A percentile compares a stretch with the other conserved stretches of the same genome.
These are phyloP conservation scores for Neurospora sp. DNA, from an alignment of 2,329 filamentous ascomycete genomes.

Conservation along the genomic window DNA sequence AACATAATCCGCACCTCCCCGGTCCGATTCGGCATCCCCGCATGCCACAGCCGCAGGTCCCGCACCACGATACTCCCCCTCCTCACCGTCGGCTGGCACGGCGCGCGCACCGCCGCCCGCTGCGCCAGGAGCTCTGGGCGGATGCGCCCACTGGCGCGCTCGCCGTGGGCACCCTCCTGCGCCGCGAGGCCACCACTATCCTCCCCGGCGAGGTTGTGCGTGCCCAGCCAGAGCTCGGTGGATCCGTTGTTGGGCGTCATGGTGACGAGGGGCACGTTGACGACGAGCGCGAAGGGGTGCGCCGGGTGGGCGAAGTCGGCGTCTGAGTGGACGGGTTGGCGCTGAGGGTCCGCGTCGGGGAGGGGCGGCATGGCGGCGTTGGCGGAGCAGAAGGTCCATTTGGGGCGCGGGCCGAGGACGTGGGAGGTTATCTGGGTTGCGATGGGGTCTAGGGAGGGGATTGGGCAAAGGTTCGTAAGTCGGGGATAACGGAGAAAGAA, in stretches of 20 bases:
- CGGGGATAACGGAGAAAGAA: too few relatives aligned
- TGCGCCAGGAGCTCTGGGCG: conserved; percentile 32
- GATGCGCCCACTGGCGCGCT: conserved; percentile 36
- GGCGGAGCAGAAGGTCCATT: conserved; percentile 48
- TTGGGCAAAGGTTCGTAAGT: not conserved
- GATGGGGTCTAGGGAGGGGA: conserved; percentile 33
- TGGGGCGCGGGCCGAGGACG: conserved; percentile 43
- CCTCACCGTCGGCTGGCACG: conserved; percentile 39
- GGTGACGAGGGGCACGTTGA: conserved; percentile 43
- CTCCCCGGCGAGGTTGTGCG: conserved; percentile 30
- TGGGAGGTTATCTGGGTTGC: conserved; percentile 46
- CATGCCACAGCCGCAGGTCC: conserved; percentile 54
- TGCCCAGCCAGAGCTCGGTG: conserved; percentile 52
- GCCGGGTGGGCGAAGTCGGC: conserved; percentile 46
- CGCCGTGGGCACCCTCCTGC: conserved; percentile 41
- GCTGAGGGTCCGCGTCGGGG: conserved; percentile 26
- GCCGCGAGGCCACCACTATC: conserved; percentile 9
- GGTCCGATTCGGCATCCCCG: conserved; percentile 50
- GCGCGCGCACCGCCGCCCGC: conserved; percentile 28
- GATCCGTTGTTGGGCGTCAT: conserved; percentile 43
- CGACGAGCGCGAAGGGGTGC: conserved; percentile 44
- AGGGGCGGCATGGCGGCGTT: conserved; percentile 47
- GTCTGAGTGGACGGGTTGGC: conserved; percentile 50
- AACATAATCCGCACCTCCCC: conserved; percentile 45
- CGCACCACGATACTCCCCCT: conserved; percentile 49